phyloP scores from a whole-genome alignment of 371 early-diverging fungal species.

The Rhizopus stolonifer region DNA sequence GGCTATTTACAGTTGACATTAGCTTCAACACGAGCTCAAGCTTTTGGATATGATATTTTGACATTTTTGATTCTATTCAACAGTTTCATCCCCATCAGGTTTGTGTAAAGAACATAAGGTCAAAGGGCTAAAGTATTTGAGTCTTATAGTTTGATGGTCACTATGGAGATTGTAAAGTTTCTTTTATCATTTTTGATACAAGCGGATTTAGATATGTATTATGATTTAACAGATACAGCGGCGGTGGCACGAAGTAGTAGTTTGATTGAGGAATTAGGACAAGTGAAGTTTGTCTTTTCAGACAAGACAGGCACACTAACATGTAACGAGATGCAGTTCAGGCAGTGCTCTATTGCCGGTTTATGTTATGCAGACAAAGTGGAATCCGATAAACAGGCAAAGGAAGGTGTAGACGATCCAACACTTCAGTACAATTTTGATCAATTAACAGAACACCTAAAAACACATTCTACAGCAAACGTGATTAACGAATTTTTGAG shows the following conservation, averaged over 20 bases:
- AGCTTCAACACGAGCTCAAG: conserved; percentile 11
- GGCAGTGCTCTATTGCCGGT: conserved; percentile 65
- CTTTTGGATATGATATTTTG: conserved; percentile 64
- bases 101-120: too few species aligned
- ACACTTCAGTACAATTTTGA: conserved; percentile 60
- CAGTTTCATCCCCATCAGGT: conserved; percentile 79
- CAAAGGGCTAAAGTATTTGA: too few species aligned
- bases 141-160: conserved; percentile 75
- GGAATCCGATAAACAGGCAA: conserved; percentile 18
- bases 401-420: conserved; percentile 26
- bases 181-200: conserved; percentile 65
- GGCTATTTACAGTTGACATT: conserved; percentile 36
- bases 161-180: conserved; percentile 73
- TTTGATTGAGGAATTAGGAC: conserved; percentile 87
- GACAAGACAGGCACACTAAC: conserved; percentile 91
- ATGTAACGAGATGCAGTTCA: conserved; percentile 70
- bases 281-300: conserved; percentile 92
- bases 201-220: conserved; percentile 68
- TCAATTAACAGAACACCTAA: conserved; percentile 56
- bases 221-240: conserved; percentile 59
- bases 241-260: conserved; percentile 76
- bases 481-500: conserved; percentile 61
- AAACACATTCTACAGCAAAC: conserved; percentile 49
- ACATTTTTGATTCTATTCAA: conserved; percentile 82
- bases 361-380: conserved; percentile 37